A percentile compares a stretch with the other conserved stretches of the same genome.
phyloP scores from a whole-genome alignment of 1,284 basidiomycete genomes.

The Microstroma glucosiphilum region DNA sequence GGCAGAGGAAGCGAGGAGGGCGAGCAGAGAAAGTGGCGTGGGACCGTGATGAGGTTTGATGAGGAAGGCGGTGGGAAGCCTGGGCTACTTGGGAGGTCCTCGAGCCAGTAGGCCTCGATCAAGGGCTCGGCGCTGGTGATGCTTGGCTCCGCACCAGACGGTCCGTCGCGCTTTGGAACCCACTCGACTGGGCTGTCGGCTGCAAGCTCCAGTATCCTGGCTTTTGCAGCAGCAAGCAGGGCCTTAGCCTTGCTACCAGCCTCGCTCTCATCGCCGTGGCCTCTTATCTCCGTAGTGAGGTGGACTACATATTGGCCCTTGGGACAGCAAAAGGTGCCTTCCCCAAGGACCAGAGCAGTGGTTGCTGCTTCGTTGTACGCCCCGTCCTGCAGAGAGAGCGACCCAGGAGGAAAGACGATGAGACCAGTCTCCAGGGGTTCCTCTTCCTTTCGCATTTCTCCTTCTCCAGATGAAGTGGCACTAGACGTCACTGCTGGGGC shows the following conservation, averaged over 20 bases:
- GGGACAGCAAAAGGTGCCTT: slow-evolving; percentile 77
- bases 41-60: not conserved
- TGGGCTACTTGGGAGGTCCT: not conserved
- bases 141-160: slow-evolving; percentile 12
- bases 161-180: slow-evolving; percentile 6
- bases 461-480: not conserved
- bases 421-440: slow-evolving; percentile 61
- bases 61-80: not conserved
- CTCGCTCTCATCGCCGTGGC: not conserved
- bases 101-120: not conserved
- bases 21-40: not conserved
- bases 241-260: slow-evolving; percentile 21
- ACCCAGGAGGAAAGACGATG: slow-evolving; percentile 71
- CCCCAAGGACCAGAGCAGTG: slow-evolving; percentile 63
- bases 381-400: slow-evolving; percentile 3
- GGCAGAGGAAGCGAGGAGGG: not conserved
- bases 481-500: not conserved
- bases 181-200: not conserved
- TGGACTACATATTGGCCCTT: slow-evolving; percentile 53
- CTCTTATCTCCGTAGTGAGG: not conserved
- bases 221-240: slow-evolving; percentile 7
- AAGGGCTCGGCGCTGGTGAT: not conserved
- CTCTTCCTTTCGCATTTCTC: not conserved
- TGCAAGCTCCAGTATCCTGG: not conserved
- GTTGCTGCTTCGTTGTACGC: slow-evolving; percentile 55